Percentiles rank a stretch among this genome's conserved stretches.
These are phyloP conservation scores for Cadophora malorum DNA, from an alignment of 2,329 filamentous ascomycete species.

Conservation along the genomic window DNA sequence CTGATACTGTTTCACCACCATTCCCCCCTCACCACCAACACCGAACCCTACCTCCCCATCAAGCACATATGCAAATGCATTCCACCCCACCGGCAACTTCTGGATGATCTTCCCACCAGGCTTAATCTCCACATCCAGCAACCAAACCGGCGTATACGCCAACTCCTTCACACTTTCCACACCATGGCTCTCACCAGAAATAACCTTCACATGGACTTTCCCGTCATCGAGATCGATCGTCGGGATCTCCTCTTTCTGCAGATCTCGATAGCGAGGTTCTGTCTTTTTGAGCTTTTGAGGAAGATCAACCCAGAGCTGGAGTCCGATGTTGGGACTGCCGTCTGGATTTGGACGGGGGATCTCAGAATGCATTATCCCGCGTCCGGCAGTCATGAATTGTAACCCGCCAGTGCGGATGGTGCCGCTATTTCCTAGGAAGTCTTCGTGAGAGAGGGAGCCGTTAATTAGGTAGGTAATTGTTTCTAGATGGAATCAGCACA, in stretches of 20 bases:
- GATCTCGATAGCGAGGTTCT: conserved; percentile 1
- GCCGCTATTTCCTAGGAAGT: conserved; percentile 14
- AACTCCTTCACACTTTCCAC: conserved; percentile 4
- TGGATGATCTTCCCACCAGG: conserved; percentile 2
- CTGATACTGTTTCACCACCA: background rate
- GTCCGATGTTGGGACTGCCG: conserved; percentile 16
- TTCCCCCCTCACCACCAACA: background rate
- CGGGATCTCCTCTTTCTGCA: conserved; percentile 3
- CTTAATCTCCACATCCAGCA: conserved; percentile 9
- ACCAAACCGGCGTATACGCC: conserved; percentile 6
- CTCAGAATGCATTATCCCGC: conserved; percentile 16
- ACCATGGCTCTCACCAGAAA: conserved; percentile 8
- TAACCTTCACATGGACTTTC: conserved; percentile 1
- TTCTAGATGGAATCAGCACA: background rate
- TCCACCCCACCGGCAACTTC: background rate
- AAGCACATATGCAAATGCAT: conserved; percentile 11
- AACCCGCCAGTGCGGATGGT: conserved; percentile 8
- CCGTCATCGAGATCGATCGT: background rate
- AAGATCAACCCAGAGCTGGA: conserved; percentile 7
- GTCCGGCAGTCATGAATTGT: conserved; percentile 19
- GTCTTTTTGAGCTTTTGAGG: background rate
- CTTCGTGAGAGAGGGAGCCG: conserved; percentile 10
- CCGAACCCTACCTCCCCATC: background rate
- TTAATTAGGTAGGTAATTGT: conserved; percentile 15
- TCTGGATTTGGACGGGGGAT: conserved; percentile 13